Evolutionary conservation across 225 moss, liverwort and hornwort species (phyloP).

Genomic region (Pleurozium schreberi): DNA sequence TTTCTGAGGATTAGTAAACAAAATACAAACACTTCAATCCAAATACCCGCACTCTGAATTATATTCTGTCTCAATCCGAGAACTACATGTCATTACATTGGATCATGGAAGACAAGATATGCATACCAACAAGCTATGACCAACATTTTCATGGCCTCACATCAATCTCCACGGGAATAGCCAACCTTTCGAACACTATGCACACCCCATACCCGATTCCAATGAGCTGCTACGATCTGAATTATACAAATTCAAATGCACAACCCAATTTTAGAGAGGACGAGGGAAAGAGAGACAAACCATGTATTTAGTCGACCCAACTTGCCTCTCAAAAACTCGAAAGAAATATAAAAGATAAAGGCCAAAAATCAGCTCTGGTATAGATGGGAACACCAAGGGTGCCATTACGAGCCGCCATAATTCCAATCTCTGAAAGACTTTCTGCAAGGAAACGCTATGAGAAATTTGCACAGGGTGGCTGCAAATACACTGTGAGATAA

Average conservation of each 20-base stretch:
- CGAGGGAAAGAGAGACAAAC: constrained; percentile 3
- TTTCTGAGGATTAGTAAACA: not conserved
- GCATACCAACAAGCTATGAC: not conserved
- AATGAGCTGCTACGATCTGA: not conserved
- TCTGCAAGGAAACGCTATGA: constrained; percentile 4
- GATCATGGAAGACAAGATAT: not conserved
- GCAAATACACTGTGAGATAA: not conserved
- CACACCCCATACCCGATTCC: not conserved
- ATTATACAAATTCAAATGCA: not conserved
- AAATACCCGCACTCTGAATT: not conserved
- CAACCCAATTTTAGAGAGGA: not conserved
- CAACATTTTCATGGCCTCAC: not conserved
- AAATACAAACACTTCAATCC: not conserved
- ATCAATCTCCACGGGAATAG: not conserved
- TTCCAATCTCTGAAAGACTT: constrained; percentile 24
- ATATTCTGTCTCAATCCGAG: not conserved
- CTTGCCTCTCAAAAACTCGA: constrained; percentile 38
- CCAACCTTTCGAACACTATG: not conserved
- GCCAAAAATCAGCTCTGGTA: constrained; percentile 26
- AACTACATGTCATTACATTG: not conserved
- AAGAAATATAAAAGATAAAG: constrained; percentile 39
- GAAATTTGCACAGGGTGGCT: not conserved
- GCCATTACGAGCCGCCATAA: constrained; percentile 27
- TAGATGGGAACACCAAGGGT: constrained; percentile 21
- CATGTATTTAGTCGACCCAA: constrained; percentile 33